phyloP scores from a whole-genome alignment of 2,329 filamentous ascomycete genomes.

The Fusarium sp. region DNA sequence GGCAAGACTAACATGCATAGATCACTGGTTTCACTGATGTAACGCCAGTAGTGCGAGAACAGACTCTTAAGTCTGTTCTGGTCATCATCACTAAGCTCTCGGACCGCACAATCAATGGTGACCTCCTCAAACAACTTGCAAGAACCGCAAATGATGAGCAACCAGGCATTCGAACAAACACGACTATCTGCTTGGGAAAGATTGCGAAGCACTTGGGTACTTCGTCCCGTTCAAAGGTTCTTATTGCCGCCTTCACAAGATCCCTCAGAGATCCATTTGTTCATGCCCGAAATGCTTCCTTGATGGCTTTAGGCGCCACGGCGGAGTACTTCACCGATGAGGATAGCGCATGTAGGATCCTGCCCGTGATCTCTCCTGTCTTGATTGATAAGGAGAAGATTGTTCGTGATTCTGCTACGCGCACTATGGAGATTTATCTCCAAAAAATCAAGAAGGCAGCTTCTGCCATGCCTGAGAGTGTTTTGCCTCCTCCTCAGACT shows the following conservation, averaged over 20 bases:
- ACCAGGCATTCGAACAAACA: conserved; percentile 96
- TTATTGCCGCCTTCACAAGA: conserved; percentile 91
- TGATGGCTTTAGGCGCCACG: conserved; percentile 88
- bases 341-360: conserved; percentile 84
- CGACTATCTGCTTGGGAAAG: conserved; percentile 96
- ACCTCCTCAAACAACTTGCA: conserved; percentile 88
- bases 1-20: conserved; percentile 57
- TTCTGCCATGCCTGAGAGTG: conserved; percentile 82
- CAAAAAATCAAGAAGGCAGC: conserved; percentile 84
- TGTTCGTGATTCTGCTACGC: conserved; percentile 90
- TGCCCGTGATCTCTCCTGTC: conserved; percentile 86
- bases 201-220: conserved; percentile 90
- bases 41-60: conserved; percentile 91
- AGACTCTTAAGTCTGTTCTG: conserved; percentile 94
- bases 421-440: conserved; percentile 88
- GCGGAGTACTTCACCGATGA: conserved; percentile 89
- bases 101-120: conserved; percentile 92
- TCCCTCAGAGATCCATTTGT: conserved; percentile 94
- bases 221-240: conserved; percentile 85
- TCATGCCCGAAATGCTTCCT: conserved; percentile 88
- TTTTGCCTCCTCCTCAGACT: conserved; percentile 73
- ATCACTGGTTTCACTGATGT: conserved; percentile 95
- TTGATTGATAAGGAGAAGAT: conserved; percentile 96
- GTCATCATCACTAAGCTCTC: conserved; percentile 89
- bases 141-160: conserved; percentile 98